phyloP scores from a whole-genome alignment of 768 basidiomycete genomes.

The Pulveroboletus frians region DNA sequence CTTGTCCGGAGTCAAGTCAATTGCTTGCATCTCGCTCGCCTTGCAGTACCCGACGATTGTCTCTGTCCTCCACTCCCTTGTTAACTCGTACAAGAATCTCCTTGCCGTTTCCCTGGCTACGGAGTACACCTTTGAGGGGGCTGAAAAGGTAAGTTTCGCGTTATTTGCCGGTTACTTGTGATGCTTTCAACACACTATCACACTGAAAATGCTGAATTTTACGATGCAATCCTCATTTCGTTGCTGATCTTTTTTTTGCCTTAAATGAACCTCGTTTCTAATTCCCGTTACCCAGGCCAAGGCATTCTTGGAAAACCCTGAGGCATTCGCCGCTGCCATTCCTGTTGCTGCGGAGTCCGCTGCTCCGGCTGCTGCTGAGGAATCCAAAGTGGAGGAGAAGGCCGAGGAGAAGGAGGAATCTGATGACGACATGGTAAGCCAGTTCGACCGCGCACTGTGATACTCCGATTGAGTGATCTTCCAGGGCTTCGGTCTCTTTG shows the following conservation, averaged over 20 bases:
- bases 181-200: slow-evolving; percentile 35
- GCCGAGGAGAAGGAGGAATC: slow-evolving; percentile 83
- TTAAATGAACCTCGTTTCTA: slow-evolving; percentile 1
- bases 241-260: slow-evolving; percentile 25
- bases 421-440: slow-evolving; percentile 81
- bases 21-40: slow-evolving; percentile 94
- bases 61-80: slow-evolving; percentile 89
- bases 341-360: slow-evolving; percentile 51
- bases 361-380: slow-evolving; percentile 52
- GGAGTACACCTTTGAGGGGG: slow-evolving; percentile 91
- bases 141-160: slow-evolving; percentile 70
- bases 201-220: slow-evolving; percentile 86
- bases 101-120: slow-evolving; percentile 84
- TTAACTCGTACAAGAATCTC: slow-evolving; percentile 99
- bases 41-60: slow-evolving; percentile 94
- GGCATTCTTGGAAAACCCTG: slow-evolving; percentile 96
- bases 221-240: slow-evolving; percentile 33
- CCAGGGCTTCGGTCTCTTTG: slow-evolving; percentile 93
- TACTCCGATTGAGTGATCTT: slow-evolving; percentile 6
- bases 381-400: slow-evolving; percentile 62
- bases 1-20: slow-evolving; percentile 88
- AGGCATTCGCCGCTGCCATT: slow-evolving; percentile 88
- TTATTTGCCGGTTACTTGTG: slow-evolving; percentile 7
- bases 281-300: slow-evolving; percentile 57
- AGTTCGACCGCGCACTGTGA: neutral